Conservation (phyloP, 768 basidiomycete genomes). For the Amanita pseudoporphyria region DNA sequence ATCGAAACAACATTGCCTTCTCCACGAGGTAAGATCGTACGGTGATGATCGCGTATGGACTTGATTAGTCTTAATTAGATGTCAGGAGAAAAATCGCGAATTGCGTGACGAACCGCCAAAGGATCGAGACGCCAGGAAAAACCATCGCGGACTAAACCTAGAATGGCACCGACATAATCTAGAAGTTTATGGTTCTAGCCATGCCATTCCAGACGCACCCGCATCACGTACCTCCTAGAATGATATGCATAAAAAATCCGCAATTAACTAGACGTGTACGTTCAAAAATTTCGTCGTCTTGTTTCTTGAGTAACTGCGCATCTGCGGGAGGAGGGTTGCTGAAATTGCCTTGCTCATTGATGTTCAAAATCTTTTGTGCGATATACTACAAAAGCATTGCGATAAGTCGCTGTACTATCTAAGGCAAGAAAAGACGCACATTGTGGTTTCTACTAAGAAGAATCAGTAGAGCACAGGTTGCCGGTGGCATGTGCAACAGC, state of each 20-base stretch:
- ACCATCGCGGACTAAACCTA: slow-evolving; percentile 59
- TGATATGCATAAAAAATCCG: slow-evolving; percentile 60
- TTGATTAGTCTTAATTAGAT: slow-evolving; percentile 15
- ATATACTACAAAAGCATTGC: slow-evolving; percentile 40
- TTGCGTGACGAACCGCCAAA: slow-evolving; percentile 33
- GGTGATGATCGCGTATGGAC: slow-evolving; percentile 40
- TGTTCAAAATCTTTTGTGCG: slow-evolving; percentile 52
- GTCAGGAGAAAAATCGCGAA: background rate
- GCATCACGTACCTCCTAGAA: slow-evolving; percentile 37
- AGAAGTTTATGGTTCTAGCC: background rate
- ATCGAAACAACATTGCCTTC: slow-evolving; percentile 69
- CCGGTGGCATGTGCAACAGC: slow-evolving; percentile 63
- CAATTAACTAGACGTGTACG: slow-evolving; percentile 67
- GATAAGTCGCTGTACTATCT: background rate
- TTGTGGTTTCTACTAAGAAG: slow-evolving; percentile 70
- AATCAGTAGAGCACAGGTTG: slow-evolving; percentile 56
- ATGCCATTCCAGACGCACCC: background rate
- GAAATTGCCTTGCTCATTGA: slow-evolving; percentile 57
- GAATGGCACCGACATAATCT: slow-evolving; percentile 71
- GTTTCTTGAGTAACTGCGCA: slow-evolving; percentile 22
- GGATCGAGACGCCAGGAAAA: slow-evolving; percentile 62
- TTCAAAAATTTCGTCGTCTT: slow-evolving; percentile 75
- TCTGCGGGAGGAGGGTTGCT: slow-evolving; percentile 16
- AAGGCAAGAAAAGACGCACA: slow-evolving; percentile 25
- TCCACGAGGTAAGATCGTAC: slow-evolving; percentile 50